Base-by-base conservation (phyloP, 2,329 filamentous ascomycete genomes). In the Diaporthe capsici region DNA sequence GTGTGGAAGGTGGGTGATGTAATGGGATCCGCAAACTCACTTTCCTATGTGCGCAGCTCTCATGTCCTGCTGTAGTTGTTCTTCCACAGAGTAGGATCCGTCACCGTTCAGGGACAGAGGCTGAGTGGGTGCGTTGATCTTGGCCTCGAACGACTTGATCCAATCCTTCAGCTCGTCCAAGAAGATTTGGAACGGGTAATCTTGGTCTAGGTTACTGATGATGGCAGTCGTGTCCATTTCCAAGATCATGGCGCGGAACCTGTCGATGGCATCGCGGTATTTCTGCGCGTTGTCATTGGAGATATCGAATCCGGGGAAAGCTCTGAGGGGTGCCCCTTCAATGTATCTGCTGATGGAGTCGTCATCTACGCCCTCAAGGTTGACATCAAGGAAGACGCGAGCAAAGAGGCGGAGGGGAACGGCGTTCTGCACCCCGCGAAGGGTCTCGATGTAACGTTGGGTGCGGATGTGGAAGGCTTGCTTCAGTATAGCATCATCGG, bases 401-500 rank as follows among this genome's bases (percentile, higher is more conserved):
- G 81, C 81, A 37, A 84, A 79, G 15, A 79, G 71, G 2, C 78
- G 72, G 7, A 73, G 76, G 22, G 78, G 74, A 47, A 80, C 73
- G 8, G 25, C 61, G 25, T 75, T 57, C n/a, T 72, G 4, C 44
- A 74, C 55, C 4, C 47, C 68, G 22, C 72, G 74, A 15, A 76
- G 70, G 25, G 49, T 61, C 57, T 82, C 80, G 28, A 87, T 82
- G 58, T 83, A 78, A 51, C 80, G 78, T 67, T 82, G 81, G 0
- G 84, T 86, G 58, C 86, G 85, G 37, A 87, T 82, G 5, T 82
- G 79, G 34, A 87, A 77, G 3, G 82, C 82, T 10, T 84, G 76
- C 28, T 76, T 44, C 63, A 80, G 44, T 10, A 65, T 75, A 10
- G 39, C 63, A 28, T 49, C n/a, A 39, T 79, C 76, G 6, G 78